Conservation (phyloP, 129 eudicot species). For the Tanacetum coccineum region DNA sequence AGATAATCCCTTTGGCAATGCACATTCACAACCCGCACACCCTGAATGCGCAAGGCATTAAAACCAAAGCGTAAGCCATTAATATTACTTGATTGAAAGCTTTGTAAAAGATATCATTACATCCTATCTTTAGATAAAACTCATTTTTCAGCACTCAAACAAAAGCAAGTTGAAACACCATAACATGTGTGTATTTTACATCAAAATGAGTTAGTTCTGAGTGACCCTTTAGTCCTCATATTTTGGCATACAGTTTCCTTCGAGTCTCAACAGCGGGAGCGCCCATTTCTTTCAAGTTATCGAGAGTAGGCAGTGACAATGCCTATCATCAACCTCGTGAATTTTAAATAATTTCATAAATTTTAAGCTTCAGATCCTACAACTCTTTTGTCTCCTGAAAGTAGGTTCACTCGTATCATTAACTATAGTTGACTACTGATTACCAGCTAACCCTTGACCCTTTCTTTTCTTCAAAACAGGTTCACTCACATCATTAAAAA, state of each 20-base stretch:
- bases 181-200: conserved; percentile 8
- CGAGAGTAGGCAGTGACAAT: conserved; percentile 48
- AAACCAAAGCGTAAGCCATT: not conserved
- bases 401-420: conserved; percentile 13
- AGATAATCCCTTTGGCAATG: not conserved
- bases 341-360: conserved; percentile 9
- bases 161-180: conserved; percentile 22
- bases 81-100: not conserved
- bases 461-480: not conserved
- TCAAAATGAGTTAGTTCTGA: not conserved
- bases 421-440: conserved; percentile 24
- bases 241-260: conserved; percentile 47
- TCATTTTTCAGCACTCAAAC: conserved; percentile 23
- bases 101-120: conserved; percentile 2
- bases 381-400: conserved; percentile 25
- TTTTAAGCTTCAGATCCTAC: conserved; percentile 9
- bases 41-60: too few relatives aligned
- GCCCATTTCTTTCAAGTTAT: conserved; percentile 56
- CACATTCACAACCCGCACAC: not conserved
- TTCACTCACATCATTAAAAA: conserved; percentile 8
- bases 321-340: conserved; percentile 39
- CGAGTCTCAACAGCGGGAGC: conserved; percentile 47
- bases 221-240: conserved; percentile 30
- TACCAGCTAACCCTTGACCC: conserved; percentile 15
- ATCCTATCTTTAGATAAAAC: conserved; percentile 12